phyloP scores from a whole-genome alignment of 2,329 filamentous ascomycete species.

The Diplodia seriata region DNA sequence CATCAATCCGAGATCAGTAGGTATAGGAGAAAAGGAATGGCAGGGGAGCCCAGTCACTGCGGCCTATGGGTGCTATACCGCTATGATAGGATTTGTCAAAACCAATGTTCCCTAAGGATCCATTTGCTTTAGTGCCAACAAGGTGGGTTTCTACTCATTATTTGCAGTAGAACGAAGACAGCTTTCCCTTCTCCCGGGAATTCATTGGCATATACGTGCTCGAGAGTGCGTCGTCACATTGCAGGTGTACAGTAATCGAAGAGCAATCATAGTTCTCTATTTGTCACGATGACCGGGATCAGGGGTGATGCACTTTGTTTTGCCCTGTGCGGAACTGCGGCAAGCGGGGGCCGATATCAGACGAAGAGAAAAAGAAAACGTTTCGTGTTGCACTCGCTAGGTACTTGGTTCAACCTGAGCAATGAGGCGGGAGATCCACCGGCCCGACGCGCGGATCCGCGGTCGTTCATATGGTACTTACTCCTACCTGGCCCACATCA shows the following conservation, averaged over 20 bases:
- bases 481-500: background rate
- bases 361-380: background rate
- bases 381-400: background rate
- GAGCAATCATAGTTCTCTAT: background rate
- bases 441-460: slow-evolving; percentile 14
- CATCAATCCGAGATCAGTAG: background rate
- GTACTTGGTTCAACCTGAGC: background rate
- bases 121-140: background rate
- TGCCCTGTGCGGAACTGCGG: background rate
- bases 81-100: background rate
- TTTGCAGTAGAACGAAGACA: background rate
- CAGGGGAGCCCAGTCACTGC: background rate
- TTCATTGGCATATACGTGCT: background rate
- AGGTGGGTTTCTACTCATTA: background rate
- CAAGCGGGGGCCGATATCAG: background rate
- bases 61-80: background rate
- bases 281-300: background rate
- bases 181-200: background rate
- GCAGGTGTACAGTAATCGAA: background rate
- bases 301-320: background rate
- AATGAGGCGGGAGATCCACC: slow-evolving; percentile 15
- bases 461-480: background rate
- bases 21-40: background rate
- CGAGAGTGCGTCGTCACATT: background rate
- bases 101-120: background rate